A percentile compares a stretch with the other conserved stretches of the same genome.
These are phyloP conservation scores for Favolaschia claudopus DNA, from an alignment of 768 basidiomycete species.

Conservation along the genomic window DNA sequence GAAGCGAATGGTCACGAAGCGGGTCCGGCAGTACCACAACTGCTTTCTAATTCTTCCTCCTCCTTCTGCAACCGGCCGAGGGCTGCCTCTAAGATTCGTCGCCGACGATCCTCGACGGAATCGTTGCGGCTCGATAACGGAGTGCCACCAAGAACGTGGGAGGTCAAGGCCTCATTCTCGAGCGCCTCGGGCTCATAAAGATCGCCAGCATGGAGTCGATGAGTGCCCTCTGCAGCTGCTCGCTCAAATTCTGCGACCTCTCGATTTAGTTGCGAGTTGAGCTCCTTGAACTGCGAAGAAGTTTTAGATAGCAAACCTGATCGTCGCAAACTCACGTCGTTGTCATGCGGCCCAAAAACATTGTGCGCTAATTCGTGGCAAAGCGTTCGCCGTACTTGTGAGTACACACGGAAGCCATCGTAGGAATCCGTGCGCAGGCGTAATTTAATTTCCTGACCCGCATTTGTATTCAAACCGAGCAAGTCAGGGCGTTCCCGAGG, in stretches of 20 bases:
- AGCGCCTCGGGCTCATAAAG: slow-evolving; percentile 62
- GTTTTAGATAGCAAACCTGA: background rate
- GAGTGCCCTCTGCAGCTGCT: slow-evolving; percentile 57
- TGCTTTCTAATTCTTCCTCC: slow-evolving; percentile 76
- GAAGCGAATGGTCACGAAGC: slow-evolving; percentile 1
- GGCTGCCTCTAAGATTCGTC: slow-evolving; percentile 65
- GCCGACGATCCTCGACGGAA: slow-evolving; percentile 64
- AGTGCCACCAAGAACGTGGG: slow-evolving; percentile 63
- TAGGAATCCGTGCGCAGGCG: slow-evolving; percentile 74
- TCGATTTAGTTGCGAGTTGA: slow-evolving; percentile 77
- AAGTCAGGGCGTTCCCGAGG: slow-evolving; percentile 78
- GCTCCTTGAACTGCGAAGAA: slow-evolving; percentile 70
- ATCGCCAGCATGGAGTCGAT: slow-evolving; percentile 53
- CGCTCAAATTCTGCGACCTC: slow-evolving; percentile 77
- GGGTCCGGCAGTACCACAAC: slow-evolving; percentile 63
- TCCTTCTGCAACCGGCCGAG: slow-evolving; percentile 65
- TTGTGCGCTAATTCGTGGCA: slow-evolving; percentile 85
- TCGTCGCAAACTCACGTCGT: slow-evolving; percentile 58
- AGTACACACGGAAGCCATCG: slow-evolving; percentile 75
- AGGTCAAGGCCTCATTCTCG: slow-evolving; percentile 59
- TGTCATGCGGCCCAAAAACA: slow-evolving; percentile 74
- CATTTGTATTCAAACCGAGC: slow-evolving; percentile 72
- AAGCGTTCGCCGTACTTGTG: slow-evolving; percentile 68
- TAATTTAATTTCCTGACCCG: slow-evolving; percentile 69
- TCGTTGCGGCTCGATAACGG: slow-evolving; percentile 39